These are phyloP conservation scores for Nitzschia sp. DNA, from an alignment of 108 stramenopile genomes.

Conservation along the genomic window DNA sequence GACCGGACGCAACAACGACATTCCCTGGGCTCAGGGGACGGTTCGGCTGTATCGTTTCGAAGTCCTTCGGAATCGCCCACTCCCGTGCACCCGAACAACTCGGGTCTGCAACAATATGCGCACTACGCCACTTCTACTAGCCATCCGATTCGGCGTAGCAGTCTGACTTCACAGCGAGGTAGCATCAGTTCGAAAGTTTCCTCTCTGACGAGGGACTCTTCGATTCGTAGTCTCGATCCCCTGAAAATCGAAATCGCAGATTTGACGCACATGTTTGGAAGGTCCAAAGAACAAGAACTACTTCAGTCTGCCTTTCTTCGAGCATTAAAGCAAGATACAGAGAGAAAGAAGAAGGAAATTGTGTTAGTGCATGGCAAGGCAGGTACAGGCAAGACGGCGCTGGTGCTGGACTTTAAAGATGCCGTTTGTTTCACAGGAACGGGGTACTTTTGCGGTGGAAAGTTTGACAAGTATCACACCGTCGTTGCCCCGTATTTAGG, in stretches of 20 bases:
- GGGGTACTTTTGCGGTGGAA: conserved; percentile 26
- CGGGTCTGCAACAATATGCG: neutral
- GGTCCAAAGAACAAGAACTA: conserved; percentile 7
- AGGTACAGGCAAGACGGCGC: conserved; percentile 30
- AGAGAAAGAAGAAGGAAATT: conserved; percentile 3
- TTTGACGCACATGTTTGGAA: conserved; percentile 13
- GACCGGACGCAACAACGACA: neutral
- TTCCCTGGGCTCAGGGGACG: conserved; percentile 7
- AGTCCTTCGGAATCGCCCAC: conserved; percentile 5
- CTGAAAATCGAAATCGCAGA: conserved; percentile 12
- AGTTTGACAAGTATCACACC: conserved; percentile 10
- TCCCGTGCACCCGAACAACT: conserved; percentile 5
- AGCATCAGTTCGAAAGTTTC: conserved; percentile 9
- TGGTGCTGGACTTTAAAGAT: conserved; percentile 21
- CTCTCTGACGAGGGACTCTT: conserved; percentile 5
- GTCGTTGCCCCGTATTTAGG: conserved; percentile 1
- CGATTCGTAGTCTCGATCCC: conserved; percentile 6
- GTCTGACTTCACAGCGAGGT: conserved; percentile 7
- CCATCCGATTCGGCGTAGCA: neutral
- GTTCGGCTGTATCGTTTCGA: no score
- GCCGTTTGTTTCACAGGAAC: neutral
- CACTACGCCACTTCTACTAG: neutral
- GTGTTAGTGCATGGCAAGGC: conserved; percentile 27
- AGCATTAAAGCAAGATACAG: neutral
- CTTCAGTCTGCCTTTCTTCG: conserved; percentile 9